Conservation (phyloP, 352 stramenopile genomes). For the Elongisporangium undulatum region DNA sequence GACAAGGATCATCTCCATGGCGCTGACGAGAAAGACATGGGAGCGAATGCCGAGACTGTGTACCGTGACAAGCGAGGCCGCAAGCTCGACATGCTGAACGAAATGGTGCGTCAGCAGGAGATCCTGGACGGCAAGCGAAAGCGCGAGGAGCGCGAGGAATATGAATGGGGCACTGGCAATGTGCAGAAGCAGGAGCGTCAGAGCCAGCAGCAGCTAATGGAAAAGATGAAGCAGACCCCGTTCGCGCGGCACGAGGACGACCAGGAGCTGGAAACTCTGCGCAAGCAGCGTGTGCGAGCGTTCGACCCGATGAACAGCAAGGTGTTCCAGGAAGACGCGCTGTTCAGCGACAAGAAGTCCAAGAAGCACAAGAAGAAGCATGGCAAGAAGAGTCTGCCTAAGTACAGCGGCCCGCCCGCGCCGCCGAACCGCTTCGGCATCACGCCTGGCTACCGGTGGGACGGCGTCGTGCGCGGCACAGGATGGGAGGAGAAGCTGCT, state of each 20-base stretch:
- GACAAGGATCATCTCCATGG: slow-evolving; percentile 48
- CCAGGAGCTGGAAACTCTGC: slow-evolving; percentile 57
- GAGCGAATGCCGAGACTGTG: slow-evolving; percentile 73
- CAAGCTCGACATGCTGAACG: slow-evolving; percentile 85
- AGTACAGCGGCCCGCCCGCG: slow-evolving; percentile 67
- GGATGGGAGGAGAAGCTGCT: slow-evolving; percentile 95
- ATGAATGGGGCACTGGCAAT: slow-evolving; percentile 80
- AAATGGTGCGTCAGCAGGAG: slow-evolving; percentile 80
- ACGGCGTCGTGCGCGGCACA: slow-evolving; percentile 95
- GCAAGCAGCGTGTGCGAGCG: slow-evolving; percentile 48
- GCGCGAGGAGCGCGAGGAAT: slow-evolving; percentile 73
- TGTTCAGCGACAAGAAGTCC: slow-evolving; percentile 34
- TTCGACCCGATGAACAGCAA: slow-evolving; percentile 83
- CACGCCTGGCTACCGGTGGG: slow-evolving; percentile 96
- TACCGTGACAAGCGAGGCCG: slow-evolving; percentile 81
- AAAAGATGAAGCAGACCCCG: slow-evolving; percentile 58
- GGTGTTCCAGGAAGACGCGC: slow-evolving; percentile 55
- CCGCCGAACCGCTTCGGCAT: slow-evolving; percentile 89
- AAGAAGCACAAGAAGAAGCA: slow-evolving; percentile 42
- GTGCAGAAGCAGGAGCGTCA: slow-evolving; percentile 71
- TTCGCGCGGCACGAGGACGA: slow-evolving; percentile 73
- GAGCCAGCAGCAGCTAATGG: slow-evolving; percentile 49
- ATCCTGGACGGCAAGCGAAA: slow-evolving; percentile 71
- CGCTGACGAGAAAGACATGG: slow-evolving; percentile 56
- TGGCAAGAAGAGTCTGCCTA: slow-evolving; percentile 33